Base-by-base conservation (phyloP, 2,329 filamentous ascomycete species). In the Fusarium albidum region DNA sequence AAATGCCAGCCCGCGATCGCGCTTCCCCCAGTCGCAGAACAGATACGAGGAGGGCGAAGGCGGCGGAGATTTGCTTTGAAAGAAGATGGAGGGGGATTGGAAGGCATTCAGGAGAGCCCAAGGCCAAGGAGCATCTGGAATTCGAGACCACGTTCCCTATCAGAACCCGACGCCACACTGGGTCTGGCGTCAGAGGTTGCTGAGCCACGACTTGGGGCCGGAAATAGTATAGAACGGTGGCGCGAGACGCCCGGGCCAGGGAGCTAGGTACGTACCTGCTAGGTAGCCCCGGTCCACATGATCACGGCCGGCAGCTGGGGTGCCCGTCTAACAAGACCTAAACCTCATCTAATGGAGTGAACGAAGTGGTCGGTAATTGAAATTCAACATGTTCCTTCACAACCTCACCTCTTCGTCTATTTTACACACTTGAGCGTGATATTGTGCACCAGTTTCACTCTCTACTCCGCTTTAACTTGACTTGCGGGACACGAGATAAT, bases 141-240 rank as follows among this genome's bases (percentile, higher is more conserved):
- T 52, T 63, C 51, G 47, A 62, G 59, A 63, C 56, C 59, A 63
- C 59, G 59, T 62, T 60, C 59, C 45, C 32, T 40, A 56, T 53
- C 29, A 31, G 47, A 61, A 58, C 35, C 52, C 40, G 34, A 60
- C 59, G 59, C 59, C 59, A 61, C 58, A 42, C 29, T 17, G 40
- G 40, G 40, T 34, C 34, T 21, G 48, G 27, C 35, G 7, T n/a
- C 26, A 11, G 18, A 12, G 35, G 33, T 21, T 50, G 49, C 58
- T 59, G n/a, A 62, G 58, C 58, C 58, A 62, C 58, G 21, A 21
- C 21, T 7, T 21, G 21, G 21, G 21, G 4, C 21, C 21, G 21
- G 21, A 21, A 7, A 7, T 21, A 7, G 18, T 14, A 10, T 35
- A 17, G 14, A 17, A 14, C 17, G 18, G 31, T n/a, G n/a, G n/a